Evolutionary conservation across 345 rosid species (phyloP).

Genomic region (Lagerstroemia speciosa): DNA sequence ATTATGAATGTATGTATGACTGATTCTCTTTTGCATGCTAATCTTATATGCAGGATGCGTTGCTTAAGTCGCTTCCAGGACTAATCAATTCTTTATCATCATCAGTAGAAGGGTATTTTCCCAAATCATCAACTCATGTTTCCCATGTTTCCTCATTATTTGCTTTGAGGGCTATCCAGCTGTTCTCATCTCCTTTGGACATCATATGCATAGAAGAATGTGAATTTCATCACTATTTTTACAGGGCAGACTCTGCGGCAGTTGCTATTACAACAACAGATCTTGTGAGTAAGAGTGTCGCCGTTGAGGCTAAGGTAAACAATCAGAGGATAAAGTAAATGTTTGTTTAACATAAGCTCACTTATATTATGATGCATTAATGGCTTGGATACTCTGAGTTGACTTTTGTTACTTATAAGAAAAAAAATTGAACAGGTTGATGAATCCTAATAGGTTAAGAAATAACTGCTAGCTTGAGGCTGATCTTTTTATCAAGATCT

Average conservation of each 20-base stretch:
- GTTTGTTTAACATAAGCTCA: background rate
- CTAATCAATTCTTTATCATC: conserved; percentile 53
- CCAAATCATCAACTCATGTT: background rate
- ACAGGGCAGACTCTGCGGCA: conserved; percentile 94
- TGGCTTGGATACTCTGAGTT: background rate
- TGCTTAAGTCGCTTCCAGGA: conserved; percentile 66
- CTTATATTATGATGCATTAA: background rate
- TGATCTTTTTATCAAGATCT: background rate
- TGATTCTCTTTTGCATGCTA: conserved; percentile 6
- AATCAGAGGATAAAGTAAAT: background rate
- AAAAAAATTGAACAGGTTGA: background rate
- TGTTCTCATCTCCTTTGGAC: background rate
- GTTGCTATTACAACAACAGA: conserved; percentile 95
- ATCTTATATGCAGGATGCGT: conserved; percentile 51
- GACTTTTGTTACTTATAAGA: background rate
- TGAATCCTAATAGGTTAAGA: background rate
- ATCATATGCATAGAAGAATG: background rate
- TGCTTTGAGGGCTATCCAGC: background rate
- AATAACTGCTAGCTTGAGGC: background rate
- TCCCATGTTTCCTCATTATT: background rate
- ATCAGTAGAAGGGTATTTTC: conserved; percentile 50
- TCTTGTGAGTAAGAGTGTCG: conserved; percentile 95
- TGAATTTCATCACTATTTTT: conserved; percentile 9
- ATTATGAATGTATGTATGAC: background rate
- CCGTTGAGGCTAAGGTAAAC: conserved; percentile 64